Conservation (phyloP, 495 filamentous ascomycete species). For the Margaritispora aquatica region DNA sequence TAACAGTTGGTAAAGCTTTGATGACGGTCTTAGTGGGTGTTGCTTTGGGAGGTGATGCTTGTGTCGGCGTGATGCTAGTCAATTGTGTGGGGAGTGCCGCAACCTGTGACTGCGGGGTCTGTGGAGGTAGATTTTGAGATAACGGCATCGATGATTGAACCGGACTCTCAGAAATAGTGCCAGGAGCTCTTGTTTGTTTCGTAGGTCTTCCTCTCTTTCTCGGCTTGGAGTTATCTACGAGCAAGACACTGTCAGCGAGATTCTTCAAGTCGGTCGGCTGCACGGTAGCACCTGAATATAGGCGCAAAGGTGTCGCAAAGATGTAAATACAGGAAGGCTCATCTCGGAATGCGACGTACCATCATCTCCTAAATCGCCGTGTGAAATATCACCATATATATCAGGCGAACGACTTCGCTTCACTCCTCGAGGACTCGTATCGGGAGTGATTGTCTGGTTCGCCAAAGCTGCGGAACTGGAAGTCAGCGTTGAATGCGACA, state of each 20-base stretch:
- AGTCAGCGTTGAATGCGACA: not conserved
- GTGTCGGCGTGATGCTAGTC: slow-evolving; percentile 48
- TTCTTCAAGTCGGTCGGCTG: slow-evolving; percentile 24
- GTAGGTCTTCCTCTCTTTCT: slow-evolving; percentile 86
- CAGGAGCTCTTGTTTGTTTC: slow-evolving; percentile 48
- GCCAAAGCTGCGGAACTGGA: slow-evolving; percentile 15
- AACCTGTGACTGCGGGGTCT: slow-evolving; percentile 75
- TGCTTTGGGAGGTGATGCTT: slow-evolving; percentile 72
- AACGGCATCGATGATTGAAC: slow-evolving; percentile 42
- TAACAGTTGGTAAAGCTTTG: slow-evolving; percentile 91
- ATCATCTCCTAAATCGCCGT: slow-evolving; percentile 65
- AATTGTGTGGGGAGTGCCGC: slow-evolving; percentile 58
- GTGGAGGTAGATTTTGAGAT: slow-evolving; percentile 47
- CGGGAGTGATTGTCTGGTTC: slow-evolving; percentile 40
- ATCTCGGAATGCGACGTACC: slow-evolving; percentile 50
- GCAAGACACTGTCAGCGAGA: slow-evolving; percentile 32
- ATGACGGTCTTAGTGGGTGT: slow-evolving; percentile 87
- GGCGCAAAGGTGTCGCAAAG: slow-evolving; percentile 17
- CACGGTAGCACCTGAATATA: slow-evolving; percentile 28
- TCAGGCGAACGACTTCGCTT: slow-evolving; percentile 91
- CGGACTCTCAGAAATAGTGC: slow-evolving; percentile 42
- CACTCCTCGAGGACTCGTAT: slow-evolving; percentile 62
- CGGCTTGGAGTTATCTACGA: slow-evolving; percentile 53
- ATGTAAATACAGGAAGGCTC: not conserved
- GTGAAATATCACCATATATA: slow-evolving; percentile 52